Conservation (phyloP, 345 rosid species). For the Salix purpurea region DNA sequence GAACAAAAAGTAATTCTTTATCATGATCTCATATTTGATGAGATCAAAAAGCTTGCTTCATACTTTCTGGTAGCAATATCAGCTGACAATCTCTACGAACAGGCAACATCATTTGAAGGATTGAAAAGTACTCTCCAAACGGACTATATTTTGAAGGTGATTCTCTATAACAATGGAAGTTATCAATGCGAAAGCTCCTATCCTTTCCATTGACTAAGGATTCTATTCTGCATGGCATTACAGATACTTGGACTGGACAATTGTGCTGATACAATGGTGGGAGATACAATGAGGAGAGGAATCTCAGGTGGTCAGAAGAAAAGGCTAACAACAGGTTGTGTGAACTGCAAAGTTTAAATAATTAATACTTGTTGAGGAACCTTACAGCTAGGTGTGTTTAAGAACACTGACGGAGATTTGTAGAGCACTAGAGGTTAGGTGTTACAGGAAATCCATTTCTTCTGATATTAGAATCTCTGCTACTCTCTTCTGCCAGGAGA, state of each 20-base stretch:
- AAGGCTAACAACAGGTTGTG: constrained; percentile 45
- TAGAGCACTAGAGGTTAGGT: background rate
- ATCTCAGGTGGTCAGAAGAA: constrained; percentile 54
- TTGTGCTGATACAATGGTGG: constrained; percentile 64
- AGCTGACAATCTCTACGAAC: background rate
- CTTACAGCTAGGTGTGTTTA: too few relatives aligned
- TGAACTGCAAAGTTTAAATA: background rate
- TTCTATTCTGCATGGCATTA: background rate
- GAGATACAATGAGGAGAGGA: constrained; percentile 68
- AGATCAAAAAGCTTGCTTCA: too few relatives aligned
- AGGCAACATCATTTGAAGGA: constrained; percentile 51
- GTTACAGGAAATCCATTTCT: background rate
- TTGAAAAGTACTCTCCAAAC: constrained; percentile 42
- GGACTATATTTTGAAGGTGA: constrained; percentile 54
- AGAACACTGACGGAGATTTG: background rate
- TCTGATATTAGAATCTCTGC: too few relatives aligned
- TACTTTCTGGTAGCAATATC: background rate
- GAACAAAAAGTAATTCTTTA: background rate
- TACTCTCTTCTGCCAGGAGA: constrained; percentile 38
- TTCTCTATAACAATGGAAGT: background rate
- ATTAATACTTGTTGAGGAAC: too few relatives aligned
- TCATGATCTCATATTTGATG: too few relatives aligned
- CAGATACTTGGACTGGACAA: constrained; percentile 67
- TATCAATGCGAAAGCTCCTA: background rate
- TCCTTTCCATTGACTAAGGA: background rate